phyloP scores from a whole-genome alignment of 805 yeast genomes.

The Cyberlindnera nakhonratchasimensis region DNA sequence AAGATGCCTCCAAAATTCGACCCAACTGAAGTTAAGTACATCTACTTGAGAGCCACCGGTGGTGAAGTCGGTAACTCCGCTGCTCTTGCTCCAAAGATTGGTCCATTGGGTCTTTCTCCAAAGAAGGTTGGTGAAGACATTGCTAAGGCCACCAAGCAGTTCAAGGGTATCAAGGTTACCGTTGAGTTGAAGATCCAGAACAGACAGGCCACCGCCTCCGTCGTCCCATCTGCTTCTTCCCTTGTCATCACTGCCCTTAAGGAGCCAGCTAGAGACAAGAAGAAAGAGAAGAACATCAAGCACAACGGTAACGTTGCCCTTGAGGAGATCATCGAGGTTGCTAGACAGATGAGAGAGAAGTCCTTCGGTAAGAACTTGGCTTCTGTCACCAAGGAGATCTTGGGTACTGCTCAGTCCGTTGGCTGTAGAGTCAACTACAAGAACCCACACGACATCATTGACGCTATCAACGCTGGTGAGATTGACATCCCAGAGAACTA shows the following conservation, averaged over 20 bases:
- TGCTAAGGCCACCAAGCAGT: slow-evolving; percentile 98
- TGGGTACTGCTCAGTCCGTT: slow-evolving; percentile 99
- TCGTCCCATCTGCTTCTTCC: slow-evolving; percentile 99
- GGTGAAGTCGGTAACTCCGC: slow-evolving; percentile 99
- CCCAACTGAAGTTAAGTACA: slow-evolving; percentile 96
- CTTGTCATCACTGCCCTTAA: slow-evolving; percentile 98
- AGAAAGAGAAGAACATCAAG: slow-evolving; percentile 99
- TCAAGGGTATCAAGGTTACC: slow-evolving; percentile 99
- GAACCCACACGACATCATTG: slow-evolving; percentile 99
- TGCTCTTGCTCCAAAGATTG: slow-evolving; percentile 99
- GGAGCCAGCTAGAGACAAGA: slow-evolving; percentile 99
- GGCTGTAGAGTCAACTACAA: slow-evolving; percentile 99
- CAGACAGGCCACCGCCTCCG: slow-evolving; percentile 99
- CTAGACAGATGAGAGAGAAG: slow-evolving; percentile 96
- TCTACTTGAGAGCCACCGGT: slow-evolving; percentile 99
- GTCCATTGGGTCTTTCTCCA: slow-evolving; percentile 99
- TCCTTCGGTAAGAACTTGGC: slow-evolving; percentile 97
- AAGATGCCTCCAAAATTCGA: slow-evolving; percentile 98
- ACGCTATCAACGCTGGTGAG: slow-evolving; percentile 97
- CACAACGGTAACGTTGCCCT: slow-evolving; percentile 98
- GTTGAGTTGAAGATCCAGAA: slow-evolving; percentile 98
- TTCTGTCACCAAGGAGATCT: slow-evolving; percentile 96
- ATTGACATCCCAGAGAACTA: slow-evolving; percentile 86
- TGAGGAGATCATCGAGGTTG: slow-evolving; percentile 94
- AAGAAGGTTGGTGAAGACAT: slow-evolving; percentile 99